Base-by-base conservation (phyloP, 306 rosid species). In the Bauhinia variegata region DNA sequence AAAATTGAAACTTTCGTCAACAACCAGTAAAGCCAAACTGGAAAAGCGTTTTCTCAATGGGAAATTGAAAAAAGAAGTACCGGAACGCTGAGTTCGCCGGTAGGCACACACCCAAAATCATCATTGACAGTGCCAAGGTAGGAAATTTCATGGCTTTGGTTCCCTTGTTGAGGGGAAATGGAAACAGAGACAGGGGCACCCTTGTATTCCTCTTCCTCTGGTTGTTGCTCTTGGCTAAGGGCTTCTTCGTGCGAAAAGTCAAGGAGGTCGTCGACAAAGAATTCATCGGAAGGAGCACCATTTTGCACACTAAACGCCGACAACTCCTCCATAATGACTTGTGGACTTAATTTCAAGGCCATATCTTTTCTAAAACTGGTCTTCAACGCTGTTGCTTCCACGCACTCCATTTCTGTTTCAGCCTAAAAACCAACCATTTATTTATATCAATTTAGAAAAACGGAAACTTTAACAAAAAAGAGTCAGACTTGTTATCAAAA, bases 221-320 rank as follows among this genome's bases (percentile, higher is more conserved):
- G 36, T 11, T 72, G 82, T n/a, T 66, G 82, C 9, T 66, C 75
- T 8, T 86, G 81, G 11, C 79, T 60, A 12, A 84, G 60, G 23
- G 50, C 83, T 17, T 88, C 84, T 73, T 78, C 89, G 51, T 89
- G 80, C 0, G 99, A 90, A 15, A 93, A 88, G 76, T 93, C 87
- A 4, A 93, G 86, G n/a, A 93, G 82, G 68, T 86, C 90, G 41
- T 93, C 99, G 1, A 90, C 97, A 11, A 80, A 83, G 18, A 86
- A 80, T 56, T 90, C 90, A 43, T 89, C 96, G 37, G 67, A 78
- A 4, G 79, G 43, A 8, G 72, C 54, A 19, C 55, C 92, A 80
- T 71, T 89, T 56, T 72, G 91, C 0, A 50, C 76, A 32, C 47
- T 78, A 10, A 49, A 19, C 2, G 58, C 48, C 18, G 64, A 63